A percentile compares a stretch with the other conserved stretches of the same genome.
Evolutionary conservation across 805 yeast genomes (phyloP).

Genomic region (Sugiyamaella valdiviana): DNA sequence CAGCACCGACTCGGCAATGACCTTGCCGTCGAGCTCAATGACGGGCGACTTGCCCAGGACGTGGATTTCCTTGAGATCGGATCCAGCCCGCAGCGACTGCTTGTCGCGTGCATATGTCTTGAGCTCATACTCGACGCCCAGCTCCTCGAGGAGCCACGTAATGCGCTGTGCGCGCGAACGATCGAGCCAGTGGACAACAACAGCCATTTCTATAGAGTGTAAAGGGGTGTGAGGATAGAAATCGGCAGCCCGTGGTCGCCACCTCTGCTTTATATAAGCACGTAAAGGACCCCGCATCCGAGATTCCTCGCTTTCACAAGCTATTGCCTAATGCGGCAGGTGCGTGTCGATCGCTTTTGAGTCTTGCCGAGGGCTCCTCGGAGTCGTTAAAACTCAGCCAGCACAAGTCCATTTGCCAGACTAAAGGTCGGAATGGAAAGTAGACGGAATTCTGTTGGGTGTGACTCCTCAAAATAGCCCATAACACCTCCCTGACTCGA

Average conservation of each 20-base stretch:
- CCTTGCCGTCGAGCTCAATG: conserved; percentile 40
- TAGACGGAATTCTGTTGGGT: too few species aligned
- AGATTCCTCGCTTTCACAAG: too few species aligned
- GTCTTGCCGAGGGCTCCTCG: too few species aligned
- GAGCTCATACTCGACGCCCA: conserved; percentile 49
- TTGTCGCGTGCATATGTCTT: conserved; percentile 47
- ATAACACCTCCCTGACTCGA: too few species aligned
- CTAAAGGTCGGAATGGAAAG: too few species aligned
- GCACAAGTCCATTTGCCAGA: too few species aligned
- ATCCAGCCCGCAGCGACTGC: conserved; percentile 43
- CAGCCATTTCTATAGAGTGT: conserved; percentile 5
- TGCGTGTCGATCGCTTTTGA: too few species aligned
- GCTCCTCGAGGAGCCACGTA: conserved; percentile 56
- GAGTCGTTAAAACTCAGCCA: too few species aligned
- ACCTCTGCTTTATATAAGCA: too few species aligned
- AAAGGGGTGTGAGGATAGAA: neutral
- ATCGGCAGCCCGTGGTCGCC: neutral
- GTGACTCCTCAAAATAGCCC: too few species aligned
- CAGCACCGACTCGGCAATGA: conserved; percentile 55
- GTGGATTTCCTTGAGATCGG: conserved; percentile 45
- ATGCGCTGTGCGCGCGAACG: conserved; percentile 57
- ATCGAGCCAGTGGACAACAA: conserved; percentile 36
- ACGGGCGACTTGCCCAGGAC: conserved; percentile 63
- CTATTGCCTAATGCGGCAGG: too few species aligned
- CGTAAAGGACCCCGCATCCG: too few species aligned